Percentiles rank a stretch among this genome's conserved stretches.
phyloP scores from a whole-genome alignment of 306 rosid genomes.

The Rubus idaeus region DNA sequence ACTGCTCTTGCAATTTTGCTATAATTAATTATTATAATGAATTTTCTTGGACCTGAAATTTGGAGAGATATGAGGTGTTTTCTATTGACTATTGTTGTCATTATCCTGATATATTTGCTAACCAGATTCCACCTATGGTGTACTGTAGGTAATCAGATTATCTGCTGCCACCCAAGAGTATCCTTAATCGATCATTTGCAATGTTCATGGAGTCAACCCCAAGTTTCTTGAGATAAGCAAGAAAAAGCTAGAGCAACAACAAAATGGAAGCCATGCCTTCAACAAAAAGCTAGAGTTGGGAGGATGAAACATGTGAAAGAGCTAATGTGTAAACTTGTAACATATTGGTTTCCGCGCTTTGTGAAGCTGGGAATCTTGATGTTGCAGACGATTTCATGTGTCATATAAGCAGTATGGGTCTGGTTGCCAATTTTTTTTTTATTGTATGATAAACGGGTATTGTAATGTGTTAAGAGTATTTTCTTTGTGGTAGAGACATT shows the following conservation, averaged over 20 bases:
- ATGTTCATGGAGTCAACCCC: constrained; percentile 98
- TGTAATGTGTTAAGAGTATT: constrained; percentile 60
- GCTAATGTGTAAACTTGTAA: constrained; percentile 62
- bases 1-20: not conserved
- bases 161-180: constrained; percentile 97
- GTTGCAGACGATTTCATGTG: constrained; percentile 65
- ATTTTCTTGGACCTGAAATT: not conserved
- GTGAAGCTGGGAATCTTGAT: constrained; percentile 48
- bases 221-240: constrained; percentile 80
- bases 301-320: too few relatives aligned
- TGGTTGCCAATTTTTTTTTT: constrained; percentile 52
- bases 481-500: too few relatives aligned
- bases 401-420: constrained; percentile 66
- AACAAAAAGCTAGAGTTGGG: too few relatives aligned
- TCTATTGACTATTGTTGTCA: not conserved
- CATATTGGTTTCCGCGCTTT: constrained; percentile 52
- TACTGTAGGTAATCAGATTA: constrained; percentile 81
- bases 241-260: constrained; percentile 67
- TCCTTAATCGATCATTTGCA: constrained; percentile 66
- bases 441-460: constrained; percentile 56
- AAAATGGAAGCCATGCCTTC: constrained; percentile 56
- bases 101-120: not conserved
- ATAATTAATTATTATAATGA: not conserved
- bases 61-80: constrained; percentile 3
- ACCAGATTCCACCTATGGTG: too few relatives aligned